Base-by-base conservation (phyloP, 2,329 filamentous ascomycete species). In the Ilyonectria destructans region DNA sequence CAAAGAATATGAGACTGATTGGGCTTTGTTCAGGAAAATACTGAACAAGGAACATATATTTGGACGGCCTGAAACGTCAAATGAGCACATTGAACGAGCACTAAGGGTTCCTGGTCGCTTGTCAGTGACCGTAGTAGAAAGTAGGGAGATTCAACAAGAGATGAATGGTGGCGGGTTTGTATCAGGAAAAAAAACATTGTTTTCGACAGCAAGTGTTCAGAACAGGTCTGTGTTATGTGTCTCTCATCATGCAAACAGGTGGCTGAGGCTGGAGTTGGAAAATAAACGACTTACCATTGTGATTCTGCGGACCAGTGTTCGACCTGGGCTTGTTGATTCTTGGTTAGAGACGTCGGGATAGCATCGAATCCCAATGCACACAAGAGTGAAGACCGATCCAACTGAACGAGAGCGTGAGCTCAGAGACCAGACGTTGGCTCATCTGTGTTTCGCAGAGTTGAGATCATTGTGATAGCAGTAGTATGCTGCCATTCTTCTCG, bases 211-310 rank as follows among this genome's bases (percentile, higher is more conserved):
- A 58, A 63, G 23, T 65, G 54, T 80, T 77, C 76, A 75, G 78
- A 79, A 79, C 77, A 80, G 77, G 78, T 79, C 77, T 78, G 77
- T 80, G 77, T 74, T 77, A 75, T 74, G 76, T 60, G 59, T 73
- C 43, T 73, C 68, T 80, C 75, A 77, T 80, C 75, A 78, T 76
- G 31, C 46, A 71, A 72, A 65, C 31, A 49, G 62, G 46, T 46
- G 59, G 35, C n/a, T 19, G 29, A 13, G 12, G 19, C 4, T 21
- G 54, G 21, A 52, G 21, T 21, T 37, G 58, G 62, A 23, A 45
- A 51, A 33, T 48, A 10, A 45, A 6, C 46, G 23, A 66, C 70
- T 69, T 65, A 75, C 71, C 62, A 48, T 48, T 13, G 19, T 23
- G 31, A 19, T 35, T 13, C n/a, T 23, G 12, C n/a, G 9, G 58